phyloP scores from a whole-genome alignment of 768 basidiomycete species.

The Mrakia blollopis region DNA sequence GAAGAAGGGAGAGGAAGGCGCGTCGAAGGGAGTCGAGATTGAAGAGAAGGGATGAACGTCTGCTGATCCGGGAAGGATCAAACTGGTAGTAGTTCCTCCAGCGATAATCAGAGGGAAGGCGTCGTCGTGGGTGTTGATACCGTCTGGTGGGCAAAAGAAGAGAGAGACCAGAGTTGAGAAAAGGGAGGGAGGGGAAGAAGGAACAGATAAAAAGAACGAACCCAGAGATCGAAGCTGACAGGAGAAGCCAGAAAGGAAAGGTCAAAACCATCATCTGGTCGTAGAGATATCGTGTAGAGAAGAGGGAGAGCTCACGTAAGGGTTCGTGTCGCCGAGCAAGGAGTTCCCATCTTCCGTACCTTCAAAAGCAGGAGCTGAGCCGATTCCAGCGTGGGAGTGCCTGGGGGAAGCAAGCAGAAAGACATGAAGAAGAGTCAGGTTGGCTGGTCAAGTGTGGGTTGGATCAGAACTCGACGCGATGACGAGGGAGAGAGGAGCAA shows the following conservation, averaged over 20 bases:
- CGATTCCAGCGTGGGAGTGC: slow-evolving; percentile 29
- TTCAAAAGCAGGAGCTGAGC: background rate
- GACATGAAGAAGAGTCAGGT: background rate
- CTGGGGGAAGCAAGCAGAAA: background rate
- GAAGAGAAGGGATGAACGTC: slow-evolving; percentile 35
- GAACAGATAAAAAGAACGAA: background rate
- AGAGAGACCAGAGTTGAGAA: slow-evolving; percentile 17
- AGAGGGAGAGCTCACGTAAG: slow-evolving; percentile 60
- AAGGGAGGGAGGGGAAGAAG: background rate
- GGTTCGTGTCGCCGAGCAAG: slow-evolving; percentile 26
- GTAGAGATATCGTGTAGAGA: background rate
- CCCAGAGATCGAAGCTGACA: background rate
- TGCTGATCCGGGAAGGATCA: slow-evolving; percentile 51
- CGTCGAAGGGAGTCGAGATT: background rate
- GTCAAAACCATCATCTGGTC: too few relatives aligned
- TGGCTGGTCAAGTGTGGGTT: background rate
- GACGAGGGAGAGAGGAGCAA: background rate
- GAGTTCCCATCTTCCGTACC: slow-evolving; percentile 13
- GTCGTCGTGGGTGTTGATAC: slow-evolving; percentile 29
- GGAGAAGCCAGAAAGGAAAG: too few relatives aligned
- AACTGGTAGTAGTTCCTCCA: slow-evolving; percentile 80
- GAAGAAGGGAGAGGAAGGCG: background rate
- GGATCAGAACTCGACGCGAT: too few relatives aligned
- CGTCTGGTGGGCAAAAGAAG: slow-evolving; percentile 35
- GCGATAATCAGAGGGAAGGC: slow-evolving; percentile 64